These are phyloP conservation scores for Xerophyta viscosa DNA, from an alignment of 106 monocot genomes.

Conservation along the genomic window DNA sequence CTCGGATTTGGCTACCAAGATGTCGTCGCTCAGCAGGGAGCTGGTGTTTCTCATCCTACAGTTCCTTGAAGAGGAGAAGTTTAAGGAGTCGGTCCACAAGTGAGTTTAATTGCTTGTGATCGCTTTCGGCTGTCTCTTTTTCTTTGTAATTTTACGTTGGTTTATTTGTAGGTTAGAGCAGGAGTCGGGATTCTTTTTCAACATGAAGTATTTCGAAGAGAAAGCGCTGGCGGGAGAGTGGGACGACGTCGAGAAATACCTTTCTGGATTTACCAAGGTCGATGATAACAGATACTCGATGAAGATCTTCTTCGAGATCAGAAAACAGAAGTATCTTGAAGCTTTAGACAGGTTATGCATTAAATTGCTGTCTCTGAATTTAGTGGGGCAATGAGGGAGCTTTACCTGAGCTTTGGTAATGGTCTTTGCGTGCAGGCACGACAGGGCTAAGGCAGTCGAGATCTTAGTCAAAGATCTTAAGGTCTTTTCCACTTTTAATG, in stretches of 20 bases:
- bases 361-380: too few relatives aligned
- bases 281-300: constrained; percentile 64
- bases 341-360: constrained; percentile 45
- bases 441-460: constrained; percentile 48
- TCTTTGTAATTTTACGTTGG: neutral
- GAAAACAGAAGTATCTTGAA: constrained; percentile 70
- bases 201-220: constrained; percentile 44
- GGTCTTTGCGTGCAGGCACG: constrained; percentile 20
- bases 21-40: constrained; percentile 62
- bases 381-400: neutral
- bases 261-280: constrained; percentile 63
- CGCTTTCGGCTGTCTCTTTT: neutral
- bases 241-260: constrained; percentile 47
- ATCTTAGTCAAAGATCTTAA: constrained; percentile 49
- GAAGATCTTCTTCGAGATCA: constrained; percentile 73
- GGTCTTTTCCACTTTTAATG: constrained; percentile 55
- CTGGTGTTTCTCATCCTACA: constrained; percentile 64
- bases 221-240: constrained; percentile 32
- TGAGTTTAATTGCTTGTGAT: constrained; percentile 6
- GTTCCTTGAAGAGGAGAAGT: constrained; percentile 74
- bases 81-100: constrained; percentile 62
- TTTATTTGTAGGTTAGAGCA: constrained; percentile 21
- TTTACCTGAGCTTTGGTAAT: too few relatives aligned
- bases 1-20: constrained; percentile 4
- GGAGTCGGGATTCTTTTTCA: constrained; percentile 45